Evolutionary conservation across 208 protist genomes (phyloP), one percentile per base, ranked within the genome.

Genomic region (Acanthamoeba castellanii): DNA sequence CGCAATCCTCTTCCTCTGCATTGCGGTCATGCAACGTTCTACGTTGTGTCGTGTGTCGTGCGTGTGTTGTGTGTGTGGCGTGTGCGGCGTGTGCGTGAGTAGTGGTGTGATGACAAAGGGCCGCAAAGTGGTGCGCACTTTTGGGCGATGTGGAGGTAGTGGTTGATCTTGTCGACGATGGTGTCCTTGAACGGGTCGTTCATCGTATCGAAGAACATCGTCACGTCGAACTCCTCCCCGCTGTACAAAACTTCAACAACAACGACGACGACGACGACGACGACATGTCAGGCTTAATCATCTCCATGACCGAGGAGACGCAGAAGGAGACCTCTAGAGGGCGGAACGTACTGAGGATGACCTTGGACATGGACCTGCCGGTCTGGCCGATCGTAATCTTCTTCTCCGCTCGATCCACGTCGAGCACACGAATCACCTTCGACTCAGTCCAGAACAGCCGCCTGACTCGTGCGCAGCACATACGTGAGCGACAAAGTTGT

Each of bases 131-230:
- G 27, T 18, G 50, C n/a, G 78, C 32, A 87, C 78, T 87, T 87
- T 37, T 61, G 78, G 30, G 78, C 78, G n/a, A 87, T 61, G 27
- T 87, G 78, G 0, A 87, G 78, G 78, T 87, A 87, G 52, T 87
- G 78, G n/a, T 87, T 87, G 42, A 87, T 87, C 50, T 87, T 87
- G 4, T 87, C 50, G 9, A 87, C 52, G 78, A 87, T 87, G 50
- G 78, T 87, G 50, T 87, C 78, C 78, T 87, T 87, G 47, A 87
- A 87, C 27, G 1, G 0, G 32, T 87, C 78, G 32, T 87, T 87
- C 42, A 87, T 87, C 27, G 30, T 64, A n/a, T 87, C 78, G 50
- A 37, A 27, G 32, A 87, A 87, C 78, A 87, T 87, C 30, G 78
- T 87, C 78, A 87, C 78, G 30, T 87, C 78, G 18, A 87, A 87